Conservation (phyloP, 169 alveolate genomes). For the Plasmodium blacklocki region DNA sequence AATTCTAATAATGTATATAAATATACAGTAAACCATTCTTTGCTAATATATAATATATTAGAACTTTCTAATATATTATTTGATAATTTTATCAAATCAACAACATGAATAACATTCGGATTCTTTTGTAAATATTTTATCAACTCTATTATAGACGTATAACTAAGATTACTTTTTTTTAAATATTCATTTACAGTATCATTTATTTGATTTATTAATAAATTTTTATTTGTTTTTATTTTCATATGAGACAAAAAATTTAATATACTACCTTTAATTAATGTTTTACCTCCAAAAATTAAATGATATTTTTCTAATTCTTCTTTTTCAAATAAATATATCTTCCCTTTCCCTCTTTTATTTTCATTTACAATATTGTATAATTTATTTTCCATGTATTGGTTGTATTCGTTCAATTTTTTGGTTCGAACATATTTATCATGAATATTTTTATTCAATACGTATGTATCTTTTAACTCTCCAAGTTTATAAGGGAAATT, state of each 20-base stretch:
- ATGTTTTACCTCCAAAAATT: not conserved
- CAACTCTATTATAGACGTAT: slow-evolving; percentile 35
- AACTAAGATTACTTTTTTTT: slow-evolving; percentile 7
- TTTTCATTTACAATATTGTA: slow-evolving; percentile 12
- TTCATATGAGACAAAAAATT: slow-evolving; percentile 21
- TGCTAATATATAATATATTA: not conserved
- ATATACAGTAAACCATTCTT: slow-evolving; percentile 7
- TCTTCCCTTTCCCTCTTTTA: not conserved
- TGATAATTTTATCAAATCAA: slow-evolving; percentile 29
- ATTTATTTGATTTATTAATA: not conserved
- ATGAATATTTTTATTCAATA: slow-evolving; percentile 20
- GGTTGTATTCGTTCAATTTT: slow-evolving; percentile 1
- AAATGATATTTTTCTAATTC: slow-evolving; percentile 1
- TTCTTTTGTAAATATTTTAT: slow-evolving; percentile 22
- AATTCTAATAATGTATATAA: slow-evolving; percentile 14
- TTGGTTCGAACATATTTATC: not conserved
- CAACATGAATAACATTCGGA: slow-evolving; percentile 2
- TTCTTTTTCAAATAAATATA: slow-evolving; percentile 19
- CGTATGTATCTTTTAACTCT: slow-evolving; percentile 32
- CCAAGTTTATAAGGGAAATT: slow-evolving; percentile 29
- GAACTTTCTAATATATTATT: slow-evolving; percentile 20
- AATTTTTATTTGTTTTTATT: not conserved
- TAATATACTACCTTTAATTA: slow-evolving; percentile 23
- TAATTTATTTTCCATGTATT: slow-evolving; percentile 21
- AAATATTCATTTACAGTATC: not conserved